Evolutionary conservation across 345 rosid genomes (phyloP), one percentile per base, ranked within the genome.

Genomic region (Arabidopsis arenosa): DNA sequence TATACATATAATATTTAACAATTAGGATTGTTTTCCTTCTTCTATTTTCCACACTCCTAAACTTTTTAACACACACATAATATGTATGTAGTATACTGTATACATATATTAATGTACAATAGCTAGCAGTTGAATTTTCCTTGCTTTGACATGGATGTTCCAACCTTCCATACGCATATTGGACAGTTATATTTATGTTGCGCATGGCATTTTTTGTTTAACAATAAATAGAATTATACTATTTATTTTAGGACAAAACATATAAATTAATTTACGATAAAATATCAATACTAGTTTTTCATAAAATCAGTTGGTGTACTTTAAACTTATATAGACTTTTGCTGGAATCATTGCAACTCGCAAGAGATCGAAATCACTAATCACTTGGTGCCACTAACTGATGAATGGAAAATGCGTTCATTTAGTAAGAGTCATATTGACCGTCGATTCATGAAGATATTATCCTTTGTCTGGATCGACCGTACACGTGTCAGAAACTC

Each of bases 381-480:
- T 52, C 32, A 55, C 5, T 55, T 55, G 60, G 59, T 55, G 51
- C 8, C n/a, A 39, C 41, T 58, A 63, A 63, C 45, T 63, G 43
- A 28, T n/a, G 30, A 36, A 74, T 48, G 9, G 8, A 44, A 21
- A 54, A 2, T 37, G 41, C 4, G 23, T 30, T 23, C 26, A 23
- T 63, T 78, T 73, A 76, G 44, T 76, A 70, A 57, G 44, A 44
- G 56, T 55, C 72, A 63, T 59, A 54, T 47, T 60, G 66, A 74
- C 74, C 67, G 76, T 68, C 81, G 60, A 74, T 59, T 44, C 53
- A 58, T 5, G 63, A 54, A 71, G 60, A 9, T 13, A 52, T 52
- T 45, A 17, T 44, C 33, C 10, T n/a, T n/a, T n/a, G 7, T 54
- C 10, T 30, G 18, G 36, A 68, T 70, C 41, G 26, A 76, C 58